These are phyloP conservation scores for Solanum chilense DNA, from an alignment of 257 asterid genomes.

Conservation along the genomic window DNA sequence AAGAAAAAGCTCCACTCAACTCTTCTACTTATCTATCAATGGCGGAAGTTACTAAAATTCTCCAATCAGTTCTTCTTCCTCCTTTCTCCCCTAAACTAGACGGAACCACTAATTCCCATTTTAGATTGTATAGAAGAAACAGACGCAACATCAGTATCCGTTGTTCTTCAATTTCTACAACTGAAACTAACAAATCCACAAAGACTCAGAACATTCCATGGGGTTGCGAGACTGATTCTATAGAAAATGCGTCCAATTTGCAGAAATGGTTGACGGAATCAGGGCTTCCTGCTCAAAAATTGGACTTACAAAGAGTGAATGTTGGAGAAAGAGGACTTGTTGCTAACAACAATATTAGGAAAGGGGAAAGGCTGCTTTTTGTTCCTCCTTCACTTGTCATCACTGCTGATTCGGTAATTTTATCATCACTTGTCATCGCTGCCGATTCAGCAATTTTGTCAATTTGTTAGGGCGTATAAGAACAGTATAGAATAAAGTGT, in stretches of 20 bases:
- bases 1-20: neutral
- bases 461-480: neutral
- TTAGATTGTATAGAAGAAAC: conserved; percentile 21
- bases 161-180: conserved; percentile 36
- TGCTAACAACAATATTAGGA: conserved; percentile 71
- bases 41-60: conserved; percentile 60
- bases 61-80: conserved; percentile 35
- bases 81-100: conserved; percentile 15
- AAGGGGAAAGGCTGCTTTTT: conserved; percentile 81
- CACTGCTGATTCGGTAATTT: conserved; percentile 68
- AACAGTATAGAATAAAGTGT: neutral
- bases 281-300: conserved; percentile 84
- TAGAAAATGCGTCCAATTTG: conserved; percentile 60
- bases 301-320: conserved; percentile 71
- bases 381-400: conserved; percentile 83
- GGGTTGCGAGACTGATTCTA: conserved; percentile 81
- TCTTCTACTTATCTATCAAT: conserved; percentile 15
- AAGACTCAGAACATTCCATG: conserved; percentile 25
- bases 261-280: conserved; percentile 64
- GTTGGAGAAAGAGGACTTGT: conserved; percentile 94
- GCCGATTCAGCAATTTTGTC: conserved; percentile 47
- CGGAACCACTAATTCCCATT: conserved; percentile 2
- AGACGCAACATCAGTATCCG: conserved; percentile 21
- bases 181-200: conserved; percentile 15
- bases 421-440: conserved; percentile 45